These are phyloP conservation scores for Apophysomyces elegans DNA, from an alignment of 371 early-diverging fungal genomes.

Conservation along the genomic window DNA sequence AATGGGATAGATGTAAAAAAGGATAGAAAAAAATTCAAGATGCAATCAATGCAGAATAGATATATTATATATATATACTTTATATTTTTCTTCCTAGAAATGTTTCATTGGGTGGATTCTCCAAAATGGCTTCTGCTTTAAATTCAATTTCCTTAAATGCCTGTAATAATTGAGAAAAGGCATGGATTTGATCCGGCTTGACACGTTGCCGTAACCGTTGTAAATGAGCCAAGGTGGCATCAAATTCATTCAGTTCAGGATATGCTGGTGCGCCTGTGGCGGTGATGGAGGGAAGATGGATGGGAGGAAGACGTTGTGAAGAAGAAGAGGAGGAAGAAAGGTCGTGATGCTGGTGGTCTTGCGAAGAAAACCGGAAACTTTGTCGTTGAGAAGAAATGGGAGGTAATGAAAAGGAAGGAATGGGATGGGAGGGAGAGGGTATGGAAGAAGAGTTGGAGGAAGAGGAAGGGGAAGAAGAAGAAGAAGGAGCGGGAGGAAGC, in stretches of 20 bases:
- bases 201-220: constrained; percentile 31
- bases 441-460: neutral
- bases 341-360: neutral
- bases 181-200: constrained; percentile 24
- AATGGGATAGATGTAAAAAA: neutral
- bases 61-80: neutral
- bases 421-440: neutral
- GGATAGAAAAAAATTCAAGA: too few relatives aligned
- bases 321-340: neutral
- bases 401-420: constrained; percentile 15
- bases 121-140: constrained; percentile 25
- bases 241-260: constrained; percentile 27
- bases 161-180: constrained; percentile 22
- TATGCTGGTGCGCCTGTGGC: constrained; percentile 17
- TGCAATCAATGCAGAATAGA: too few relatives aligned
- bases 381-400: constrained; percentile 27
- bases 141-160: constrained; percentile 28
- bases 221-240: constrained; percentile 26
- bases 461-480: neutral
- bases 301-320: constrained; percentile 5
- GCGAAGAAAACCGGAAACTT: constrained; percentile 21
- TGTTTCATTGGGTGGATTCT: neutral
- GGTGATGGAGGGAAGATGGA: neutral
- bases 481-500: too few relatives aligned
- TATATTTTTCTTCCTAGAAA: too few relatives aligned